Evolutionary conservation across 2,329 filamentous ascomycete genomes (phyloP).

Genomic region (Hypoxylon sp.): DNA sequence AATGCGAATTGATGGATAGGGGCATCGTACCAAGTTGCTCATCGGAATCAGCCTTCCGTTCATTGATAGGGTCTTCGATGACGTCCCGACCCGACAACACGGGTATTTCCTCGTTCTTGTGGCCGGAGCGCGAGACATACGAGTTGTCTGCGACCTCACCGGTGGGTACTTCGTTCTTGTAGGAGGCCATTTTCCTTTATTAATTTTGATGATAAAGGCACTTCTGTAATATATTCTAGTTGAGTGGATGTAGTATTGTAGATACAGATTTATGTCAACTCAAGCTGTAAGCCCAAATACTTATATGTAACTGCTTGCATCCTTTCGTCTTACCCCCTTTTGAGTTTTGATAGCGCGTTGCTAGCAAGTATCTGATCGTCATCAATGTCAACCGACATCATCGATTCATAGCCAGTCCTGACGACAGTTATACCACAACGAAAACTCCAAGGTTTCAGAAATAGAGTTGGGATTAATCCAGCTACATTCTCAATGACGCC

Average conservation of each 20-base stretch:
- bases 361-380: not conserved
- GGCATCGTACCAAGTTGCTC: constrained; percentile 54
- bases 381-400: not conserved
- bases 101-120: constrained; percentile 51
- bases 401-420: not conserved
- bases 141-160: constrained; percentile 49
- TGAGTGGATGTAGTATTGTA: too few species aligned
- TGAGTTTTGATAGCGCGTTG: not conserved
- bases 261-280: too few species aligned
- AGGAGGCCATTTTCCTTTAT: constrained; percentile 35
- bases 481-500: constrained; percentile 12
- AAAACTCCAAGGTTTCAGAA: not conserved
- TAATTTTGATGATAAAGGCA: not conserved
- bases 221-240: too few species aligned
- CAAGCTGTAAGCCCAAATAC: not conserved
- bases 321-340: not conserved
- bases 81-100: constrained; percentile 54
- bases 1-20: not conserved
- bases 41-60: constrained; percentile 53
- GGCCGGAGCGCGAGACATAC: constrained; percentile 56
- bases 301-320: constrained; percentile 19
- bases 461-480: not conserved
- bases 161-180: constrained; percentile 44
- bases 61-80: constrained; percentile 56
- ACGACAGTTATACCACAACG: not conserved